Base-by-base conservation (phyloP, 805 yeast species). In the Ogataea chonburiensis region DNA sequence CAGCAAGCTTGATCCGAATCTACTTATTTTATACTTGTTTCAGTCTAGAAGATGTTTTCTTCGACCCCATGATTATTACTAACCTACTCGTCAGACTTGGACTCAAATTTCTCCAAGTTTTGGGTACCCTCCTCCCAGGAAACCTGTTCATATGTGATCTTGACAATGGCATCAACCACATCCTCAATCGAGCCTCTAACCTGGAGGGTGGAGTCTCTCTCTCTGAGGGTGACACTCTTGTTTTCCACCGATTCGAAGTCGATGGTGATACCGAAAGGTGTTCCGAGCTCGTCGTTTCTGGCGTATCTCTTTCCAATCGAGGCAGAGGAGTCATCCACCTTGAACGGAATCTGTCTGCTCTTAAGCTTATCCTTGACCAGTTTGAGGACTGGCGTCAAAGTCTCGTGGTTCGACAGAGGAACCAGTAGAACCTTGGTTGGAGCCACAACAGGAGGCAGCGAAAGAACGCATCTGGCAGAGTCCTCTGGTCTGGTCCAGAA, bases 221-320 rank as follows among this genome's bases (percentile, higher is more conserved):
- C 98, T 75, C 98, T 86, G 59, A 91, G 73, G 22, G 98, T 91
- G 49, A 91, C 85, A 10, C 96, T 81, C 33, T 77, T 77, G 60
- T 91, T 97, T 60, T 82, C 77, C 45, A 85, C 76, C 37, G 95
- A 81, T 48, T 91, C 97, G 64, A 93, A 91, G 66, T 91, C 98
- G 53, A 91, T 84, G 47, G 98, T 91, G 66, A 91, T 79, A 63
- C 98, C 98, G 61, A 93, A 93, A 53, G 98, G 98, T 37, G 98
- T 93, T 66, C 98, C 98, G 59, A 91, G 75, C 71, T 91, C 98
- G 66, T 91, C 98, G 64, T 91, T 91, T 71, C 98, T 86, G 47
- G 98, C 88, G 58, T 91, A 91, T 70, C 98, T 83, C 71, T 89
- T 86, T 69, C 98, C 98, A 55, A 91, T 93, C 20, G 98, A 86